Evolutionary conservation across 768 basidiomycete genomes (phyloP).

Genomic region (Tricholoma terreum): DNA sequence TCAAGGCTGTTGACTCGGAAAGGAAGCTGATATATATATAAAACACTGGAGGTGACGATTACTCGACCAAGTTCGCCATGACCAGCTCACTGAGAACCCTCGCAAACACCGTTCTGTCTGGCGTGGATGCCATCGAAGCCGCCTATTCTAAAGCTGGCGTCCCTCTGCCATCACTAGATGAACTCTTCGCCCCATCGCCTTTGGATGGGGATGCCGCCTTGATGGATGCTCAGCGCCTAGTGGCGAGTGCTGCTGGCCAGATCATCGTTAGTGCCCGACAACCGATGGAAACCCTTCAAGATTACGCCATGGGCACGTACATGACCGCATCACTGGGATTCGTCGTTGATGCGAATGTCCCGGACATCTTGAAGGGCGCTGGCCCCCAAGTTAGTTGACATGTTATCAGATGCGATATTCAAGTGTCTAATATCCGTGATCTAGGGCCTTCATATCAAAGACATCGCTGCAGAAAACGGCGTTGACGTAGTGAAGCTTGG

Average conservation of each 20-base stretch:
- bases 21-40: no score
- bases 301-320: conserved; percentile 12
- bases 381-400: conserved; percentile 17
- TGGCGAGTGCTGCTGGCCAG: conserved; percentile 26
- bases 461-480: conserved; percentile 28
- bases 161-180: conserved; percentile 24
- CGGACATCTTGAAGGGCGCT: conserved; percentile 32
- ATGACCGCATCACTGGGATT: conserved; percentile 17
- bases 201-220: conserved; percentile 15
- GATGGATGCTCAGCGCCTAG: conserved; percentile 10
- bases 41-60: no score
- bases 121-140: conserved; percentile 21
- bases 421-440: conserved; percentile 3
- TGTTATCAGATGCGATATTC: conserved; percentile 1
- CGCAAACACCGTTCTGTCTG: conserved; percentile 17
- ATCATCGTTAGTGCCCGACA: conserved; percentile 20
- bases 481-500: conserved; percentile 17
- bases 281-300: conserved; percentile 15
- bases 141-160: conserved; percentile 19
- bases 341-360: conserved; percentile 28
- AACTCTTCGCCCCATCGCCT: conserved; percentile 19
- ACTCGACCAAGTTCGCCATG: not conserved
- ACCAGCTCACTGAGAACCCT: conserved; percentile 12
- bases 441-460: conserved; percentile 32
- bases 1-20: no score